Evolutionary conservation across 345 rosid genomes (phyloP).

Genomic region (Theobroma cacao): DNA sequence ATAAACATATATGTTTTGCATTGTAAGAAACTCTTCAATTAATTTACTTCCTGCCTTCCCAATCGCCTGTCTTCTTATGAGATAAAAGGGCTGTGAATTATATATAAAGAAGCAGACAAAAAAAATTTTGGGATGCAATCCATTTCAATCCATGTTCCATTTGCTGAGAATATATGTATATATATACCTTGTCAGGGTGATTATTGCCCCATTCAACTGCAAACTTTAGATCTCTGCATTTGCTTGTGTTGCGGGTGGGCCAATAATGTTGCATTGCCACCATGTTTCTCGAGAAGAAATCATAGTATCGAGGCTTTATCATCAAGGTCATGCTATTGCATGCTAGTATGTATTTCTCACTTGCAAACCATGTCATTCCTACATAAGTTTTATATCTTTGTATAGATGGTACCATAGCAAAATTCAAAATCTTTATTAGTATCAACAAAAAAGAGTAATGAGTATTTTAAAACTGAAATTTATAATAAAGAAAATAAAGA

Average conservation of each 20-base stretch:
- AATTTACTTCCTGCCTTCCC: constrained; percentile 50
- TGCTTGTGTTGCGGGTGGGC: constrained; percentile 22
- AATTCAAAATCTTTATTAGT: background rate
- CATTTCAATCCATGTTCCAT: background rate
- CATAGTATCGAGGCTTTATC: constrained; percentile 26
- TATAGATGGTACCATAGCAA: background rate
- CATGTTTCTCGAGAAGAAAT: constrained; percentile 34
- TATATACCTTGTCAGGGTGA: constrained; percentile 22
- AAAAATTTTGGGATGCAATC: background rate
- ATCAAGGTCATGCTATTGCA: constrained; percentile 33
- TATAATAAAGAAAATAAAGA: background rate
- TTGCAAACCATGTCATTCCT: constrained; percentile 40
- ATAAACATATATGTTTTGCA: constrained; percentile 56
- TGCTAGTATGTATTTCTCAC: constrained; percentile 41
- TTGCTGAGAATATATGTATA: background rate
- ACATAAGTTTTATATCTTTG: constrained; percentile 34
- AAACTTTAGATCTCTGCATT: constrained; percentile 27
- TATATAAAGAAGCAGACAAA: too few relatives aligned
- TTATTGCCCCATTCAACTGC: constrained; percentile 42
- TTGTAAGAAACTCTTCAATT: constrained; percentile 36
- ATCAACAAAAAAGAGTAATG: background rate
- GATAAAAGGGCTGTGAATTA: background rate
- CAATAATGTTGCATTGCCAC: constrained; percentile 38
- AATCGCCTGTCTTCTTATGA: constrained; percentile 17
- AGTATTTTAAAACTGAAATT: background rate